These are phyloP conservation scores for Rhizopus microsporus DNA, from an alignment of 371 early-diverging fungal genomes.

Conservation along the genomic window DNA sequence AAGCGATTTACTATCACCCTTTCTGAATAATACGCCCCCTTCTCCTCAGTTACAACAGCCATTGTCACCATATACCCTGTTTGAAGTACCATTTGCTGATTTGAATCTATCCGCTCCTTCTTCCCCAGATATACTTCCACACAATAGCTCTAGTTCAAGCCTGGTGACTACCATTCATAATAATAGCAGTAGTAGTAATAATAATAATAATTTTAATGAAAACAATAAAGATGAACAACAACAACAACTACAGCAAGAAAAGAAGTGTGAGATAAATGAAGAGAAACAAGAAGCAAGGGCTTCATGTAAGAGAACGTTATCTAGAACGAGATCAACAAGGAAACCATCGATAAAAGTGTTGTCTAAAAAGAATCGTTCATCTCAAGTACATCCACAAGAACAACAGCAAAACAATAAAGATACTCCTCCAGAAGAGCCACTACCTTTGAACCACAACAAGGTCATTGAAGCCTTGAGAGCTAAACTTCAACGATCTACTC, in stretches of 20 bases:
- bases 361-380: constrained; percentile 33
- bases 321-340: constrained; percentile 40
- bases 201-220: neutral
- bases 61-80: constrained; percentile 34
- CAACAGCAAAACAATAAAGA: neutral
- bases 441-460: constrained; percentile 29
- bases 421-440: too few relatives aligned
- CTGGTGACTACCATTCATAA: neutral
- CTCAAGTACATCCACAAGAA: constrained; percentile 8
- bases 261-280: constrained; percentile 4
- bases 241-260: neutral
- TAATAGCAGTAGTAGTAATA: constrained; percentile 9
- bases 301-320: constrained; percentile 32
- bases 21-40: constrained; percentile 33
- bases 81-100: constrained; percentile 47
- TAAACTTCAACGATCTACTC: constrained; percentile 32
- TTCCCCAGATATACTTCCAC: constrained; percentile 25
- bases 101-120: constrained; percentile 39
- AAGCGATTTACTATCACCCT: constrained; percentile 20
- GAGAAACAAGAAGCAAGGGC: constrained; percentile 9
- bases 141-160: too few relatives aligned
- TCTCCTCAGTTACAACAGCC: constrained; percentile 35
- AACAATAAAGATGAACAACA: neutral
- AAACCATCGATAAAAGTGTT: constrained; percentile 27
- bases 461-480: constrained; percentile 42